These are phyloP conservation scores for Fomitiporia mediterranea DNA, from an alignment of 1,284 basidiomycete genomes.

Conservation along the genomic window DNA sequence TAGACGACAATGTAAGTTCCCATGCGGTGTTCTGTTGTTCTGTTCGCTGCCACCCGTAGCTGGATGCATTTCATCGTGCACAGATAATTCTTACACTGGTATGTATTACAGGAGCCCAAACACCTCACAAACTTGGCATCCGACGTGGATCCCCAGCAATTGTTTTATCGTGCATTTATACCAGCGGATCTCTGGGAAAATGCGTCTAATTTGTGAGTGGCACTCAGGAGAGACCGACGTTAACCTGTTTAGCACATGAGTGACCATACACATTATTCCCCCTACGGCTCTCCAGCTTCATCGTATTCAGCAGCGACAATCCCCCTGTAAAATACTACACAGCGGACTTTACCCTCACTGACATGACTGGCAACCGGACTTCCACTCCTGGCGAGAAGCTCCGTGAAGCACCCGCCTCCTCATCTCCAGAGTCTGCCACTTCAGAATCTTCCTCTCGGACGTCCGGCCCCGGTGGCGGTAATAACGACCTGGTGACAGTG, in stretches of 20 bases:
- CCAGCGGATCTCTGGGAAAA: slow-evolving; percentile 28
- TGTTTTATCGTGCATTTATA: slow-evolving; percentile 28
- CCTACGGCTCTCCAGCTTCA: slow-evolving; percentile 24
- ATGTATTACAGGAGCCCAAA: slow-evolving; percentile 27
- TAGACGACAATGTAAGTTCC: slow-evolving; percentile 35
- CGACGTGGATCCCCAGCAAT: slow-evolving; percentile 31
- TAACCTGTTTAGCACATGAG: background rate
- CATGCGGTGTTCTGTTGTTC: background rate
- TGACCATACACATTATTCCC: background rate
- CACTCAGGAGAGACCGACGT: too few species aligned
- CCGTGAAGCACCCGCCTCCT: background rate
- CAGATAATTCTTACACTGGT: too few species aligned
- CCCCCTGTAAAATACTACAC: slow-evolving; percentile 29
- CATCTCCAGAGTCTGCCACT: background rate
- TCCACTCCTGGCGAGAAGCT: slow-evolving; percentile 29
- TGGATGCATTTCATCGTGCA: too few species aligned
- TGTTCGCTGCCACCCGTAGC: background rate
- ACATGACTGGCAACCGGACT: slow-evolving; percentile 27
- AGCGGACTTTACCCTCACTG: slow-evolving; percentile 38
- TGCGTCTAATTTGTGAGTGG: slow-evolving; percentile 32
- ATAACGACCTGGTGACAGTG: slow-evolving; percentile 16
- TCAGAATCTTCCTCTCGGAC: slow-evolving; percentile 10
- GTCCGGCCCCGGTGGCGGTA: background rate
- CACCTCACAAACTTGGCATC: slow-evolving; percentile 32
- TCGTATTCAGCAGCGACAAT: slow-evolving; percentile 30